Evolutionary conservation across 139 green algal species (phyloP).

Genomic region (Desmodesmus armatus): DNA sequence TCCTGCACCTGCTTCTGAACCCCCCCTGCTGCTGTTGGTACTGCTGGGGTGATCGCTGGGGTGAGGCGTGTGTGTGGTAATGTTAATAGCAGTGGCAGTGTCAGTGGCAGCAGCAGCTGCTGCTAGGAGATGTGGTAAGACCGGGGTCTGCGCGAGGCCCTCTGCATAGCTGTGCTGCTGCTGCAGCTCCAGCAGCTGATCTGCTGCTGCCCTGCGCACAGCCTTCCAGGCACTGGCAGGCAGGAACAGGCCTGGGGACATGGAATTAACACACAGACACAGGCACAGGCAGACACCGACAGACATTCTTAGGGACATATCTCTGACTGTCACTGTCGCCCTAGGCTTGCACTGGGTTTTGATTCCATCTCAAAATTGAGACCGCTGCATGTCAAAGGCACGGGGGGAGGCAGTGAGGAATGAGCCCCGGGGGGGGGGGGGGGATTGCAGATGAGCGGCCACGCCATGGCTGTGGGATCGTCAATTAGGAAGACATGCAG

Average conservation of each 20-base stretch:
- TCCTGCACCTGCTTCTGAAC: not conserved
- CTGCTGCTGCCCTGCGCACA: slow-evolving; percentile 69
- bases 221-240: slow-evolving; percentile 72
- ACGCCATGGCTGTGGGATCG: no score
- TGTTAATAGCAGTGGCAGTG: not conserved
- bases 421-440: not conserved
- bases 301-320: no score
- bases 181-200: slow-evolving; percentile 56
- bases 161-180: slow-evolving; percentile 1
- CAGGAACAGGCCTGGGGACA: slow-evolving; percentile 78
- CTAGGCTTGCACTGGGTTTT: no score
- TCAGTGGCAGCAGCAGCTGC: slow-evolving; percentile 11
- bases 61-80: not conserved
- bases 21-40: slow-evolving; percentile 31
- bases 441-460: not conserved
- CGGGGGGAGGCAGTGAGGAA: not conserved
- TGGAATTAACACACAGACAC: no score
- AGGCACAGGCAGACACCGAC: no score
- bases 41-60: slow-evolving; percentile 11
- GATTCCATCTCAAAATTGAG: no score
- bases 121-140: slow-evolving; percentile 60
- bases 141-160: slow-evolving; percentile 47
- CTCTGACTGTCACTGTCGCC: no score
- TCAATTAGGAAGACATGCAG: no score
- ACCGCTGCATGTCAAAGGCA: no score